phyloP scores from a whole-genome alignment of 2,329 filamentous ascomycete species.

The Mycosphaerella arachidis region DNA sequence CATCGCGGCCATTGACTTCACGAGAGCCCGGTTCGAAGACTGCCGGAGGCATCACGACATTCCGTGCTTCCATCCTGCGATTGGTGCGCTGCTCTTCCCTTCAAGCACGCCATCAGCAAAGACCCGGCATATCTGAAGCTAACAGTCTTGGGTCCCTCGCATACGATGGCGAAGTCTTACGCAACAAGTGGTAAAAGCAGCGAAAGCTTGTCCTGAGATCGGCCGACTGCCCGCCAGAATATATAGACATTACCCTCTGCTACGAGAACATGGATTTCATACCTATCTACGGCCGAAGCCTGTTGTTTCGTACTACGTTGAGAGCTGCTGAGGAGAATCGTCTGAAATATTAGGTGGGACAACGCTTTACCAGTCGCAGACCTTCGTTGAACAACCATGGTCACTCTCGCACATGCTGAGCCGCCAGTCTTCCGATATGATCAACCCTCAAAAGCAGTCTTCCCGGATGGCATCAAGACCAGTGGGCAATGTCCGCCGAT shows the following conservation, averaged over 20 bases:
- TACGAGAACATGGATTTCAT: slow-evolving; percentile 12
- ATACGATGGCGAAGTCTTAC: slow-evolving; percentile 11
- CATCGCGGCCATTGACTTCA: neutral
- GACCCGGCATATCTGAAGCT: neutral
- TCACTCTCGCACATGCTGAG: slow-evolving; percentile 19
- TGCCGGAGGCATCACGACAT: slow-evolving; percentile 9
- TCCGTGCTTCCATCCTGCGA: neutral
- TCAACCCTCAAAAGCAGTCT: slow-evolving; percentile 46
- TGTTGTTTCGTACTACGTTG: slow-evolving; percentile 14
- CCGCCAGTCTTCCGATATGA: slow-evolving; percentile 21
- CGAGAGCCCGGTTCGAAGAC: neutral
- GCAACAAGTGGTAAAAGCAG: slow-evolving; percentile 10
- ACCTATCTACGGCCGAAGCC: slow-evolving; percentile 13
- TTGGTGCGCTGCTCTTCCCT: neutral
- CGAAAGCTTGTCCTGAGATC: neutral
- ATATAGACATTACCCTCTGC: slow-evolving; percentile 14
- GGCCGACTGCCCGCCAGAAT: slow-evolving; percentile 14
- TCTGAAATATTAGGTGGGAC: slow-evolving; percentile 18
- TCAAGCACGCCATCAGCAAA: slow-evolving; percentile 1
- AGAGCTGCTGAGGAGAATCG: slow-evolving; percentile 18
- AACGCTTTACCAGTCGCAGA: slow-evolving; percentile 24
- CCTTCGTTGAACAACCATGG: slow-evolving; percentile 11
- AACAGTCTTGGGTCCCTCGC: slow-evolving; percentile 2
- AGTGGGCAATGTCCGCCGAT: slow-evolving; percentile 69
- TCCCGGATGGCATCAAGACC: slow-evolving; percentile 63